Percentiles rank a stretch among this genome's conserved stretches.
Conservation (phyloP, 768 basidiomycete genomes). For the Leccinum uliginosum region DNA sequence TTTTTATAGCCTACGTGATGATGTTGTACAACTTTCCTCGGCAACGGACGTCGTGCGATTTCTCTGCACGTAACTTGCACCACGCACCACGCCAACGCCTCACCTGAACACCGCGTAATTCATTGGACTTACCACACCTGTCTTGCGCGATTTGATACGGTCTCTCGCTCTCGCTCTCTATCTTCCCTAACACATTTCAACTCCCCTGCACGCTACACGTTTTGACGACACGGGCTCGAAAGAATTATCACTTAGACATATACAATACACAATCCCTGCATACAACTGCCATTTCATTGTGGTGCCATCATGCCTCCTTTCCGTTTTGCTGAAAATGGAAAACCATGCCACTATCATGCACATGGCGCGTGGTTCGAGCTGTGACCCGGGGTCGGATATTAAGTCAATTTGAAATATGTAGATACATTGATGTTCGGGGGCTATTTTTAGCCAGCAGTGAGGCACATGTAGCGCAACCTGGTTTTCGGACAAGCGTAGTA, state of each 20-base stretch:
- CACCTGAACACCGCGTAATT: not conserved
- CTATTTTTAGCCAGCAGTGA: too few relatives aligned
- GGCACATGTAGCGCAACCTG: too few relatives aligned
- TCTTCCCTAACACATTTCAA: not conserved
- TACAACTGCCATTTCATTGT: not conserved
- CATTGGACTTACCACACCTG: not conserved
- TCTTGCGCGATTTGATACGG: not conserved
- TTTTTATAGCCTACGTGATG: not conserved
- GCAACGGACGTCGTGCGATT: not conserved
- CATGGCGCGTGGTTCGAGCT: not conserved
- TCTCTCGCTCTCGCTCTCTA: not conserved
- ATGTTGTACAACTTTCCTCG: slow-evolving; percentile 10
- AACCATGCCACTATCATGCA: not conserved
- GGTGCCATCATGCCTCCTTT: too few relatives aligned
- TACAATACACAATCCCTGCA: not conserved
- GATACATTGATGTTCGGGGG: too few relatives aligned
- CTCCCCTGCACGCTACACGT: not conserved
- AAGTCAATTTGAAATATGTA: not conserved
- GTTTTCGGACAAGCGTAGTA: too few relatives aligned
- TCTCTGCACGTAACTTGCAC: not conserved
- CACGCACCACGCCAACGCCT: too few relatives aligned
- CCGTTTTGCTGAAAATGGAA: not conserved
- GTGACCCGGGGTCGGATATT: not conserved
- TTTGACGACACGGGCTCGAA: not conserved
- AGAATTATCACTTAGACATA: not conserved